A percentile compares a stretch with the other conserved stretches of the same genome.
Conservation (phyloP, 345 rosid species). For the Crucihimalaya himalaica region DNA sequence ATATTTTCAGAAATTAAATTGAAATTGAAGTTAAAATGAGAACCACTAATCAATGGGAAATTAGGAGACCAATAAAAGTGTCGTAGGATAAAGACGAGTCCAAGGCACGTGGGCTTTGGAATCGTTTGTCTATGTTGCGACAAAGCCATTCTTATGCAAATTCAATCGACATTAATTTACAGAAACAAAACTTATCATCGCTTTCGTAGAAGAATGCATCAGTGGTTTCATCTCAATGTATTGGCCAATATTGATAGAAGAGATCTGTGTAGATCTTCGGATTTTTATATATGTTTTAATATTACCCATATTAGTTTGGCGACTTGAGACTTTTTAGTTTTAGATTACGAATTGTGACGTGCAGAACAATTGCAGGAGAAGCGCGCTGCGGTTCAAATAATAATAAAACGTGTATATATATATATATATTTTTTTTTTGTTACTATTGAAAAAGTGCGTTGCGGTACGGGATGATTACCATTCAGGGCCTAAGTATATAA, state of each 20-base stretch:
- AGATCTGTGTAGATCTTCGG: not conserved
- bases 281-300: not conserved
- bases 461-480: too few relatives aligned
- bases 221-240: constrained; percentile 20
- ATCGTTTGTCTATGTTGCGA: constrained; percentile 30
- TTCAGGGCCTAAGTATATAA: too few relatives aligned
- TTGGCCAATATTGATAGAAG: not conserved
- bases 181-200: constrained; percentile 24
- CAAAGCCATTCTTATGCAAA: constrained; percentile 30
- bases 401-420: too few relatives aligned
- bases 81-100: constrained; percentile 32
- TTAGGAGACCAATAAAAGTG: constrained; percentile 35
- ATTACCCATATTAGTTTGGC: not conserved
- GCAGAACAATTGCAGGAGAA: too few relatives aligned
- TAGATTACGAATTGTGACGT: too few relatives aligned
- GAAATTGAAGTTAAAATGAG: constrained; percentile 5
- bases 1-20: not conserved
- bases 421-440: too few relatives aligned
- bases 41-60: constrained; percentile 30
- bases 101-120: constrained; percentile 34
- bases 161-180: constrained; percentile 14
- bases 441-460: too few relatives aligned
- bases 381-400: too few relatives aligned
- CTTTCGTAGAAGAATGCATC: constrained; percentile 20
- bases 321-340: not conserved